Evolutionary conservation across 176 grass and related monocot genomes (phyloP).

Genomic region (Zoysia japonica): DNA sequence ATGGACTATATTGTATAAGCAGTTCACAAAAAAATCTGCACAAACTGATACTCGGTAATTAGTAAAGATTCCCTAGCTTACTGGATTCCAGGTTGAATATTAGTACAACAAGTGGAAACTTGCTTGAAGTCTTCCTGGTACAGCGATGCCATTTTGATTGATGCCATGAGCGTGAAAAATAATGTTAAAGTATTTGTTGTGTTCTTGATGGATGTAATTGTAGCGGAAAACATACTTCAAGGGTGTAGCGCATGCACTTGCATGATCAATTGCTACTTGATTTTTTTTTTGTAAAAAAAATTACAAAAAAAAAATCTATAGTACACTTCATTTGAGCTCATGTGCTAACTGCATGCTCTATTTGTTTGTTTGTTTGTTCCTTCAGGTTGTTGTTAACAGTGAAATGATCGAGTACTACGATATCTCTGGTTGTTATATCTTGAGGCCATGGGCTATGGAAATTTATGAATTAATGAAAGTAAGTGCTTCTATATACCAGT

Average conservation of each 20-base stretch:
- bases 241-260: not conserved
- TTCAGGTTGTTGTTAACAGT: conserved; percentile 83
- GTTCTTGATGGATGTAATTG: too few relatives aligned
- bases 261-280: not conserved
- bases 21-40: not conserved
- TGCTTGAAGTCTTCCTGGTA: not conserved
- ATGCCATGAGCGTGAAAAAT: too few relatives aligned
- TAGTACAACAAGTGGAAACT: not conserved
- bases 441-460: conserved; percentile 86
- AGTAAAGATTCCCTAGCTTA: not conserved
- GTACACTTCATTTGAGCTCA: not conserved
- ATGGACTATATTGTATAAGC: not conserved
- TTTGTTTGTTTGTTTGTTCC: conserved; percentile 5
- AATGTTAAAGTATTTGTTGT: too few relatives aligned
- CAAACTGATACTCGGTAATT: not conserved
- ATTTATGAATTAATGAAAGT: conserved; percentile 88
- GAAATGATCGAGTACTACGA: conserved; percentile 99
- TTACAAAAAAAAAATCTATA: not conserved
- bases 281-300: not conserved
- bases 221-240: not conserved
- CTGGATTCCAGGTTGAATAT: not conserved
- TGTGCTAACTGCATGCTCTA: not conserved
- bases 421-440: conserved; percentile 93
- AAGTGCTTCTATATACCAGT: conserved; percentile 18
- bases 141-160: not conserved